phyloP scores from a whole-genome alignment of 2,329 filamentous ascomycete genomes.

The Botrytis fragariae region DNA sequence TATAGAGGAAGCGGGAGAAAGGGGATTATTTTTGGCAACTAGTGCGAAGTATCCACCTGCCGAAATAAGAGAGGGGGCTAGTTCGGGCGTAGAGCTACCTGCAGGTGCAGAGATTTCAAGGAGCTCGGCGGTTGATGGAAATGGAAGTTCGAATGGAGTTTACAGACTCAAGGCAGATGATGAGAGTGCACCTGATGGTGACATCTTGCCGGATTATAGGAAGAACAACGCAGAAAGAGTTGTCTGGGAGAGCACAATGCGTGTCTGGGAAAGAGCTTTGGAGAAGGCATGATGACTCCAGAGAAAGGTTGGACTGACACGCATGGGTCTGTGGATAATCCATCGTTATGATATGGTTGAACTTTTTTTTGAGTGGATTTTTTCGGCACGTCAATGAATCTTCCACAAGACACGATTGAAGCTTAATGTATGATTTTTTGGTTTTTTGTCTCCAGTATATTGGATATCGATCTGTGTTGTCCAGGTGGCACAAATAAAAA shows the following conservation, averaged over 20 bases:
- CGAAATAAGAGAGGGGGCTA: constrained; percentile 26
- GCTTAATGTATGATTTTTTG: neutral
- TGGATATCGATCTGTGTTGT: neutral
- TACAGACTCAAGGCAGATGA: constrained; percentile 41
- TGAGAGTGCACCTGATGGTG: constrained; percentile 35
- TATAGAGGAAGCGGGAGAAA: constrained; percentile 41
- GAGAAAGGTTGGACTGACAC: neutral
- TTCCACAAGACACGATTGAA: neutral
- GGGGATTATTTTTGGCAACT: constrained; percentile 42
- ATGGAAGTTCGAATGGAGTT: constrained; percentile 42
- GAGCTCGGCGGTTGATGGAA: constrained; percentile 34
- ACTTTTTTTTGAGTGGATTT: neutral
- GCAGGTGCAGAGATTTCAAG: constrained; percentile 29
- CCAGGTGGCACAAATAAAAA: no score
- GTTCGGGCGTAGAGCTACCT: constrained; percentile 23
- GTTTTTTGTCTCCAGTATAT: neutral
- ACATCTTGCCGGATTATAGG: constrained; percentile 34
- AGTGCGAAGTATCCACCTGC: constrained; percentile 38
- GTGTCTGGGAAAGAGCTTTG: constrained; percentile 39
- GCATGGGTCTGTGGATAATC: neutral
- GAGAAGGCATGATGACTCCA: constrained; percentile 20
- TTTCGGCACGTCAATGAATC: neutral
- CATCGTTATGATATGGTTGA: no score
- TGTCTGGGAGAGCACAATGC: constrained; percentile 42
- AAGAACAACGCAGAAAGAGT: constrained; percentile 36